These are phyloP conservation scores for Xylariaceae sp. DNA, from an alignment of 2,329 filamentous ascomycete genomes.

Conservation along the genomic window DNA sequence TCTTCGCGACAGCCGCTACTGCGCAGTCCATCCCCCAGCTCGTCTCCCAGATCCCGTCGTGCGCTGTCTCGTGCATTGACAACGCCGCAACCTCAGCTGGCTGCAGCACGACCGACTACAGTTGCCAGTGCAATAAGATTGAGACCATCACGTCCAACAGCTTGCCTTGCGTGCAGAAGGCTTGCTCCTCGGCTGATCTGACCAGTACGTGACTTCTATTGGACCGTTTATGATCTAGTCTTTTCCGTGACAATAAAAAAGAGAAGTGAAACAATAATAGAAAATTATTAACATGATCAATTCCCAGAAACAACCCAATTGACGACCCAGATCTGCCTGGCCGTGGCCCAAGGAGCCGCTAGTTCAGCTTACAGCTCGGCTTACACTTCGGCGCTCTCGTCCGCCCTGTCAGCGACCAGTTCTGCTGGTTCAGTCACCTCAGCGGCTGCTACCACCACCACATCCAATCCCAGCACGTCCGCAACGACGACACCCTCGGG, in stretches of 20 bases:
- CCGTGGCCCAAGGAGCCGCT: not conserved
- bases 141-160: slow-evolving; percentile 32
- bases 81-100: slow-evolving; percentile 28
- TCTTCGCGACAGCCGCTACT: slow-evolving; percentile 24
- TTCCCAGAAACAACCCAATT: not conserved
- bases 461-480: slow-evolving; percentile 6
- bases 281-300: too few species aligned
- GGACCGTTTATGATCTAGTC: not conserved
- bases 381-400: slow-evolving; percentile 1
- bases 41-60: slow-evolving; percentile 34
- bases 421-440: not conserved
- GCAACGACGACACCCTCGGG: slow-evolving; percentile 9
- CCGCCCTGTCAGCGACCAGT: not conserved
- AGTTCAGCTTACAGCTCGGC: slow-evolving; percentile 6
- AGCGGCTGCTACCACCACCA: not conserved
- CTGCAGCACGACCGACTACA: slow-evolving; percentile 33
- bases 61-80: slow-evolving; percentile 37
- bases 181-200: slow-evolving; percentile 23
- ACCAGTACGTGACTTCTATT: not conserved
- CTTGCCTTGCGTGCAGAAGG: slow-evolving; percentile 34
- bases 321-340: not conserved
- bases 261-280: too few species aligned
- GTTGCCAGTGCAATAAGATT: slow-evolving; percentile 38
- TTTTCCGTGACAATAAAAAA: not conserved
- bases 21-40: slow-evolving; percentile 26